Evolutionary conservation across 2,329 filamentous ascomycete species (phyloP).

Genomic region (Aspergillus hiratsukae): DNA sequence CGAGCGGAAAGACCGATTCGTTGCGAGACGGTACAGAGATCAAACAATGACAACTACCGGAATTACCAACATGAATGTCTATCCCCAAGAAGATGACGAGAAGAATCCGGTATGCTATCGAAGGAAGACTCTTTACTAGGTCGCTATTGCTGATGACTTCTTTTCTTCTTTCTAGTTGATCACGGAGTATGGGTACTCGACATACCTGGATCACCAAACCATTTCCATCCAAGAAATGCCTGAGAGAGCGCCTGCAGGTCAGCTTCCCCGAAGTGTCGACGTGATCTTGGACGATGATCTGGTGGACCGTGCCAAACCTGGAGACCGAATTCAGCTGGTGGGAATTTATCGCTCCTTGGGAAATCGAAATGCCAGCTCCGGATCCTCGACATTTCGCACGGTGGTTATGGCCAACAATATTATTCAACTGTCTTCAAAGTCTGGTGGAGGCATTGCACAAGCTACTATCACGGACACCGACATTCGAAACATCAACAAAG

Average conservation of each 20-base stretch:
- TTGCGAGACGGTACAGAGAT: constrained; percentile 86
- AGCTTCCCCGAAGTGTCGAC: constrained; percentile 91
- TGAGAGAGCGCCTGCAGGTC: constrained; percentile 88
- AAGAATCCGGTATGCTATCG: constrained; percentile 64
- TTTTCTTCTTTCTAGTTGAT: constrained; percentile 52
- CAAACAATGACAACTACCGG: constrained; percentile 93
- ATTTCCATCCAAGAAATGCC: constrained; percentile 99
- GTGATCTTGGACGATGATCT: constrained; percentile 96
- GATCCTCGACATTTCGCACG: constrained; percentile 92
- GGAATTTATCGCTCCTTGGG: constrained; percentile 91
- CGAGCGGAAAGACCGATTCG: constrained; percentile 78
- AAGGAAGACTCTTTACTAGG: neutral
- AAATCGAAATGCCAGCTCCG: constrained; percentile 86
- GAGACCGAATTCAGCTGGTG: constrained; percentile 94
- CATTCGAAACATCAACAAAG: constrained; percentile 97
- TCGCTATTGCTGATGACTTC: constrained; percentile 9
- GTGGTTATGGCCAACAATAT: constrained; percentile 91
- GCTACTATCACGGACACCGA: constrained; percentile 92
- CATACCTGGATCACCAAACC: constrained; percentile 93
- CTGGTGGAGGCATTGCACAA: constrained; percentile 87
- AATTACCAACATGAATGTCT: constrained; percentile 83
- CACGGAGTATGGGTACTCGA: constrained; percentile 94
- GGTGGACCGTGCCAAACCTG: constrained; percentile 90
- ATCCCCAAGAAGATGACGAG: constrained; percentile 88
- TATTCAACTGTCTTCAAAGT: constrained; percentile 91